Evolutionary conservation across 352 stramenopile species (phyloP), one percentile per base, ranked within the genome.

Genomic region (Phytopythium sindhum): DNA sequence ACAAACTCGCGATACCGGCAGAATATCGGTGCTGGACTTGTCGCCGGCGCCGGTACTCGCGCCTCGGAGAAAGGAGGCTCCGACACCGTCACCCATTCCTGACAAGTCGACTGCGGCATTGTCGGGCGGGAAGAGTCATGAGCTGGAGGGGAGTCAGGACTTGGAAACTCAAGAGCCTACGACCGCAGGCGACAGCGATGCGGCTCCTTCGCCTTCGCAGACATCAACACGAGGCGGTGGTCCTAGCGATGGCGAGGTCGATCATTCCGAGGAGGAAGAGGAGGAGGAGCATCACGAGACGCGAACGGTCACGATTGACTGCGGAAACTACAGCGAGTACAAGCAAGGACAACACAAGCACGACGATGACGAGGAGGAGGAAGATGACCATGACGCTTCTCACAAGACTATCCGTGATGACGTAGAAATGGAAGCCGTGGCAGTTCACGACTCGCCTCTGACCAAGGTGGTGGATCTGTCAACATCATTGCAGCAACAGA

Each of bases 241-340:
- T 10, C 2, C 12, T 15, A 50, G 35, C 12, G 35, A 50, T 23
- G 45, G 68, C 2, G 62, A 64, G 7, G 54, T 73, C 4, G 64
- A 70, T 23, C 62, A 66, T 23, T 52, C 66, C 50, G 28, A 68
- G 8, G 63, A 60, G 14, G 45, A 74, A 10, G 64, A 73, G 15
- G 64, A 68, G 28, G 53, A 69, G 45, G 21, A 66, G 7, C n/a
- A 61, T 48, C 56, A 58, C 14, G 44, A 72, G 19, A 31, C 73
- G 3, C 39, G 67, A 61, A 48, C 23, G 14, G 84, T 76, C 35
- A 88, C 81, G 11, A 77, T 90, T 42, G 79, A 88, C 28, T 66
- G 66, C 47, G 81, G 77, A 45, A 87, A 84, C 42, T 76, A 83
- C 33, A 39, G 57, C 28, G 57, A 84, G 54, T 84, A 81, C 60